Base-by-base conservation (phyloP, 768 basidiomycete species). In the Pleurotus djamor region DNA sequence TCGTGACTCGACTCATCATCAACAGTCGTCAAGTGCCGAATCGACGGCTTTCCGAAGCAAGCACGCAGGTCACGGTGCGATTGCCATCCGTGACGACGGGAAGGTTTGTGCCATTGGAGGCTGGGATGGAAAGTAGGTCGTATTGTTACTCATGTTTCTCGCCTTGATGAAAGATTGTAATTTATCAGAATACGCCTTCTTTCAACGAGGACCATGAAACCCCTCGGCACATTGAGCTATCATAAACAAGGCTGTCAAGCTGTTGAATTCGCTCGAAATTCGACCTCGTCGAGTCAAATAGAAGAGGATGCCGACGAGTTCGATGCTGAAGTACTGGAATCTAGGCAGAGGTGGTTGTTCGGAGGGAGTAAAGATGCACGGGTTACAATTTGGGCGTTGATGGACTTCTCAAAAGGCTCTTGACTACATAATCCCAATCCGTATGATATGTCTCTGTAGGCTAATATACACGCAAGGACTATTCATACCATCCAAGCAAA, bases 81-180 rank as follows among this genome's bases (percentile, higher is more conserved):
- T 98, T n/a, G 82, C 87, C 3, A 84, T 97, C 10, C 84, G 86
- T 4, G 79, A 84, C 37, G 88, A 91, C 63, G 92, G 87, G 0
- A 81, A 82, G 17, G 83, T 98, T 0, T 89, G 94, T 64, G 95
- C 94, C 0, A 77, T 95, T 2, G 96, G 90, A 2, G 94, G 95
- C 0, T 98, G 96, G 96, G 95, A 98, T 61, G 95, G 96, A 37
- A 85, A 80, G 96, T 95, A 63, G 65, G 90, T 74, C 5, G 38
- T 45, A 12, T 13, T 44, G 21, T 28, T 28, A 13, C 13, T 5
- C 32, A 17, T 34, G 7, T 14, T 28, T 52, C 16, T 21, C 58
- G 48, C 6, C n/a, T 45, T 57, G 3, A 37, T 41, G 48, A 38
- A 13, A 38, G 38, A 21, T 34, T 4, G 9, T 7, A 34, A 28